Base-by-base conservation (phyloP, 2,329 filamentous ascomycete genomes). In the Fusarium piperis region DNA sequence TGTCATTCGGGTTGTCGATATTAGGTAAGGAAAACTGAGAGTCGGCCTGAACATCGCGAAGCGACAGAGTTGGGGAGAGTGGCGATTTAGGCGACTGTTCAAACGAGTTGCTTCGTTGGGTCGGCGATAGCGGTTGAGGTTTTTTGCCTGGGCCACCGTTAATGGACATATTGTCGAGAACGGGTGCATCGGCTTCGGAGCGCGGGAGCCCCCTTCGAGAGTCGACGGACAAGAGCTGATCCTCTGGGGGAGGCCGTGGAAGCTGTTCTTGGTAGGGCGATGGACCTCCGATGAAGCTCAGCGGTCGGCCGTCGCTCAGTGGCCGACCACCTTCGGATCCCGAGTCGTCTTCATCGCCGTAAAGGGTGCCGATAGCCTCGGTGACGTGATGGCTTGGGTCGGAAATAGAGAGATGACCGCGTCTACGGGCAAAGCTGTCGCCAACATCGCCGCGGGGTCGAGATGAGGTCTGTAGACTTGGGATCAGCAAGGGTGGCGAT, bases 371-470 rank as follows among this genome's bases (percentile, higher is more conserved):
- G 81, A 97, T 97, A 66, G 94, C 93, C 81, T 97, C 95, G 63
- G 94, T 97, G 79, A 97, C 94, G 88, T 97, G 95, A 83, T 97
- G 94, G 83, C 89, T 94, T 68, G 95, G 93, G 83, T 97, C 94
- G 81, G 93, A 96, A 80, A 97, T 90, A 63, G 88, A 90, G 57
- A 90, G 83, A 80, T 90, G 88, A 73, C 88, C 88, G 78, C 88
- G 88, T 80, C 87, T 87, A 79, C 81, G 87, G 74, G 86, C 82
- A 81, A 89, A 88, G 80, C 84, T 88, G 78, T 83, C 84, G 79
- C 87, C 85, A 80, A 85, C 83, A 83, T 89, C 85, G 82, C 79
- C 81, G 78, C 84, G 86, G 81, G 85, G 84, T 79, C 86, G 85
- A 81, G 86, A 86, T 80, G 88, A 89, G 84, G 88, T 88, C 88